Evolutionary conservation across 2,329 filamentous ascomycete species (phyloP).

Genomic region (Pseudocercospora fuligena): DNA sequence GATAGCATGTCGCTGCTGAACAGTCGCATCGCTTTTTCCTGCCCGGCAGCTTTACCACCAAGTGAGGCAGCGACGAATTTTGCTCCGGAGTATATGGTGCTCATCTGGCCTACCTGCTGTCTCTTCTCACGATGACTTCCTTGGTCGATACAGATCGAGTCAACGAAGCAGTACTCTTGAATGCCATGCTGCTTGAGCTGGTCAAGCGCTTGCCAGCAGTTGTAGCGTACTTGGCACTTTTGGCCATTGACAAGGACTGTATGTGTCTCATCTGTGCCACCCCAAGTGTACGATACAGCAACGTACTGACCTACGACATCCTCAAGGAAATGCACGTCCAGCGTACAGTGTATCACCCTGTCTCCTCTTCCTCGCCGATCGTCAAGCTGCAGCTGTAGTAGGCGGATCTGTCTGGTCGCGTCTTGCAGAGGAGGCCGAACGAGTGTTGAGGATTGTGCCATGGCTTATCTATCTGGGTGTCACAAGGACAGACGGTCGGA

Average conservation of each 20-base stretch:
- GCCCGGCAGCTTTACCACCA: background rate
- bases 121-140: constrained; percentile 20
- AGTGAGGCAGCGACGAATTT: constrained; percentile 6
- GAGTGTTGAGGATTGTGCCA: no score
- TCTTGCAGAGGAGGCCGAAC: background rate
- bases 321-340: background rate
- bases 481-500: no score
- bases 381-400: background rate
- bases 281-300: constrained; percentile 8
- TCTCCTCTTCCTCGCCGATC: background rate
- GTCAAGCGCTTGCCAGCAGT: constrained; percentile 10
- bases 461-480: no score
- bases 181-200: background rate
- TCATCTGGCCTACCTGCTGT: constrained; percentile 27
- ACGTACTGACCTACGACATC: background rate
- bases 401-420: background rate
- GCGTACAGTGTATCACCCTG: background rate
- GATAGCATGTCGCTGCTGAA: background rate
- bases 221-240: background rate
- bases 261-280: background rate
- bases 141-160: constrained; percentile 31
- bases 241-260: constrained; percentile 6
- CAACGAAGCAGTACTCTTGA: constrained; percentile 17
- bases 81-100: constrained; percentile 18
- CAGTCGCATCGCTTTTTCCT: background rate